These are phyloP conservation scores for Acanthamoeba castellanii DNA, from an alignment of 208 protist species.

Conservation along the genomic window DNA sequence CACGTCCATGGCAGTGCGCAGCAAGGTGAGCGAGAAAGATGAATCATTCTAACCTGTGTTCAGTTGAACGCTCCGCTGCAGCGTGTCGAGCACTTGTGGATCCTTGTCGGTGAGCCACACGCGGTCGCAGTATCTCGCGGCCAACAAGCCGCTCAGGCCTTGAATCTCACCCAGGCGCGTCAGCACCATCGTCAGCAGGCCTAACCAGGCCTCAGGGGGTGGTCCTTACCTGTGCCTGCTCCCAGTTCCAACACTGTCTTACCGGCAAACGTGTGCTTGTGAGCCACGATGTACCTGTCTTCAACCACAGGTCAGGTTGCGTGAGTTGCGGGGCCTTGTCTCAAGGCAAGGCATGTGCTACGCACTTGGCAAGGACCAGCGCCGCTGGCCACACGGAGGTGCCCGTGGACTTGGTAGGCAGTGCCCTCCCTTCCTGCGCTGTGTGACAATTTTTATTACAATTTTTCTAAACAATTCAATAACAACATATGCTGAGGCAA, in stretches of 20 bases:
- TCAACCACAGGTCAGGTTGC: background rate
- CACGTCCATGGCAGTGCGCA: background rate
- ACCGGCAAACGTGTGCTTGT: background rate
- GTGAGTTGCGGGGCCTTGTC: background rate
- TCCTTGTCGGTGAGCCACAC: slow-evolving; percentile 16
- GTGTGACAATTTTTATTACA: background rate
- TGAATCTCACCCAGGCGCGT: background rate
- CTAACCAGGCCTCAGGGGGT: background rate
- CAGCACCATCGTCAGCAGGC: background rate
- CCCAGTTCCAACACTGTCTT: background rate
- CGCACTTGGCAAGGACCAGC: background rate
- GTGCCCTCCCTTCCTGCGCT: background rate
- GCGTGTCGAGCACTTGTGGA: background rate
- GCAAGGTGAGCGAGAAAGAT: background rate
- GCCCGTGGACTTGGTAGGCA: slow-evolving; percentile 13
- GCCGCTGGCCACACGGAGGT: slow-evolving; percentile 21
- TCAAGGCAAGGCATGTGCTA: background rate
- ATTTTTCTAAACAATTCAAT: background rate
- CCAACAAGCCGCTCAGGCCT: background rate
- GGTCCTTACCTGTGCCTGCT: background rate
- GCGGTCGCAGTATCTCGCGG: background rate
- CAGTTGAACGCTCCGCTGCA: background rate
- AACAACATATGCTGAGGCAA: too few relatives aligned
- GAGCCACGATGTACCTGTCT: background rate
- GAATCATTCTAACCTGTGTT: background rate